Evolutionary conservation across 2,329 filamentous ascomycete species (phyloP).

Genomic region (Colletotrichum lupini): DNA sequence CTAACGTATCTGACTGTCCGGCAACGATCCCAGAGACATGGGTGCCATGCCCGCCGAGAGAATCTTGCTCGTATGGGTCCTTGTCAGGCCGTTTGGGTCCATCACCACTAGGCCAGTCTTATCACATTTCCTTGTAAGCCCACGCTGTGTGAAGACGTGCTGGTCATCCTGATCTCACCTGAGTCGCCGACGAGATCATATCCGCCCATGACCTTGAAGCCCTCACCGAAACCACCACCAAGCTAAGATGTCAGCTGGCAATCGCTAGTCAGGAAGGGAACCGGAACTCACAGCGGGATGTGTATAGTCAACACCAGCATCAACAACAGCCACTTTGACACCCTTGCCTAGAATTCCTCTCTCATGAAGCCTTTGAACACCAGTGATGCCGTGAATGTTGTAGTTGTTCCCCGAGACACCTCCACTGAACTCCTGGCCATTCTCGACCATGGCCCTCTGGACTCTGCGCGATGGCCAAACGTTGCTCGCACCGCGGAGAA

Average conservation of each 20-base stretch:
- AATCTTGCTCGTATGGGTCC: constrained; percentile 46
- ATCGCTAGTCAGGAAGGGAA: too few species aligned
- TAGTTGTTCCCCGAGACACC: constrained; percentile 40
- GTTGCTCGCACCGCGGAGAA: constrained; percentile 19
- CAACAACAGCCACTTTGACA: constrained; percentile 51
- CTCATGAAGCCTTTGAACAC: constrained; percentile 51
- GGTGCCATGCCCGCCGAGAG: constrained; percentile 47
- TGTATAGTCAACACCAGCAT: constrained; percentile 53
- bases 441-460: background rate
- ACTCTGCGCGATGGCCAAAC: constrained; percentile 32
- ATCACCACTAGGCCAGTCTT: constrained; percentile 16
- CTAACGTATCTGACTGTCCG: constrained; percentile 26
- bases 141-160: background rate
- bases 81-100: constrained; percentile 45
- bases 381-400: constrained; percentile 51
- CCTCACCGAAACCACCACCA: constrained; percentile 31
- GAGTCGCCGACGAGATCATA: constrained; percentile 32
- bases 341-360: constrained; percentile 51
- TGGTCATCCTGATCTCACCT: background rate
- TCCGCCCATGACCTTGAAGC: constrained; percentile 33
- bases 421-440: background rate
- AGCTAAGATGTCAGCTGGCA: constrained; percentile 10
- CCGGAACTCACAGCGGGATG: constrained; percentile 46
- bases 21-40: constrained; percentile 47
- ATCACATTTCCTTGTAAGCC: background rate